Evolutionary conservation across 495 filamentous ascomycete species (phyloP), one percentile per base, ranked within the genome.

Genomic region (Tuber microsphaerosporum): DNA sequence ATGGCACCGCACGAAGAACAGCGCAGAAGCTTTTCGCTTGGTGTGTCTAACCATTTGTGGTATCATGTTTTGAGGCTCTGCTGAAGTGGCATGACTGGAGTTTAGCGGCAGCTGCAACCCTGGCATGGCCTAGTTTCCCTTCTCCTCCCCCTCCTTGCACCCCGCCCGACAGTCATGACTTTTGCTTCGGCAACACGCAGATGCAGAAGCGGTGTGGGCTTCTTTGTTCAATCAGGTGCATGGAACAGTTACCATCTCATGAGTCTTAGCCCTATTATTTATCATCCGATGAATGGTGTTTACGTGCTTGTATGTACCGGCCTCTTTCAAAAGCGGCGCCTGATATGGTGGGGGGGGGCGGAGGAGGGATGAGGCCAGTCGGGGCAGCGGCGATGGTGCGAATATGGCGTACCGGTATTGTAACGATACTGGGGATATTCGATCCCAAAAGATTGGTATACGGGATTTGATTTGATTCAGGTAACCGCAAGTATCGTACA

Each of bases 361-460:
- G 56, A 6, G 56, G 56, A 12, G 56, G 56, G n/a, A 31, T 65
- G 56, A 65, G 56, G 31, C 56, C 26, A 31, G 56, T 16, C 26
- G 56, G 26, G 56, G 56, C 2, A 65, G n/a, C 56, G 7, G n/a
- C 26, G 12, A n/a, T 17, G 2, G n/a, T 65, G 26, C 31, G 56
- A 16, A 31, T 65, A 14, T 26, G 56, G 12, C 7, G 56, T 31
- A n/a, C n/a, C n/a, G n/a, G n/a, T n/a, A 31, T 31, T 14, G 56
- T 65, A 12, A 31, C 56, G 56, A 31, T 65, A 31, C 26, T 65
- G 26, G 56, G 56, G 14, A 65, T 65, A n/a, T 65, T 31, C 56
- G 56, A 31, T 65, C 56, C 56, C 56, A 65, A 65, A 65, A n/a
- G 56, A 65, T 65, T 65, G 56, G 56, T 65, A 26, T 65, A 65